Conservation (phyloP, 768 basidiomycete genomes). For the Postia placenta region DNA sequence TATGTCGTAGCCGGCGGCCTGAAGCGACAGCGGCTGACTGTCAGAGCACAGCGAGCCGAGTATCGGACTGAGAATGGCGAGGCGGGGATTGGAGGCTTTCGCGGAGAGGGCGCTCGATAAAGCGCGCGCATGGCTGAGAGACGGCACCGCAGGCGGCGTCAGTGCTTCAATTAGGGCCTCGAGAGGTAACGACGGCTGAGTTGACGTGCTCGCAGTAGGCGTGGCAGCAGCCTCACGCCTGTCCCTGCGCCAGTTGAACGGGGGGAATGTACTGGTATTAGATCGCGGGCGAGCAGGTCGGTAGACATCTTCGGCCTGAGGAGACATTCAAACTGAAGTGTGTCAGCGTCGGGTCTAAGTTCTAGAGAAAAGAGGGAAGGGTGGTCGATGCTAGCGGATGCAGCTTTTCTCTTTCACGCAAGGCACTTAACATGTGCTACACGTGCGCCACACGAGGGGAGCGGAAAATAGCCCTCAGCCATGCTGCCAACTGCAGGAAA, state of each 20-base stretch:
- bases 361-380: no score
- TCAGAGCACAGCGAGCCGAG: constrained; percentile 51
- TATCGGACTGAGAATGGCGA: constrained; percentile 50
- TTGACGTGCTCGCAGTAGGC: constrained; percentile 9
- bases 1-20: constrained; percentile 68
- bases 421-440: no score
- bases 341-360: constrained; percentile 1
- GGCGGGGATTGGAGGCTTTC: constrained; percentile 50
- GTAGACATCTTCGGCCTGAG: constrained; percentile 17
- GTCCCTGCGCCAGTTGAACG: constrained; percentile 17
- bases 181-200: constrained; percentile 22
- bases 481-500: no score
- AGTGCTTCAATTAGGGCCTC: constrained; percentile 44
- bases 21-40: constrained; percentile 49
- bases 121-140: constrained; percentile 53
- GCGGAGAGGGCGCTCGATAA: constrained; percentile 46
- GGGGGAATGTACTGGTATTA: constrained; percentile 17
- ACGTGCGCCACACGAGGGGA: no score
- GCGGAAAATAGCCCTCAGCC: no score
- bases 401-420: no score
- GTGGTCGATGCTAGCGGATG: no score
- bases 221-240: constrained; percentile 12
- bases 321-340: constrained; percentile 15
- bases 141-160: constrained; percentile 56
- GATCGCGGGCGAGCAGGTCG: constrained; percentile 20